A percentile compares a stretch with the other conserved stretches of the same genome.
phyloP scores from a whole-genome alignment of 73 alveolate genomes.

The Paramecium octaurelia region DNA sequence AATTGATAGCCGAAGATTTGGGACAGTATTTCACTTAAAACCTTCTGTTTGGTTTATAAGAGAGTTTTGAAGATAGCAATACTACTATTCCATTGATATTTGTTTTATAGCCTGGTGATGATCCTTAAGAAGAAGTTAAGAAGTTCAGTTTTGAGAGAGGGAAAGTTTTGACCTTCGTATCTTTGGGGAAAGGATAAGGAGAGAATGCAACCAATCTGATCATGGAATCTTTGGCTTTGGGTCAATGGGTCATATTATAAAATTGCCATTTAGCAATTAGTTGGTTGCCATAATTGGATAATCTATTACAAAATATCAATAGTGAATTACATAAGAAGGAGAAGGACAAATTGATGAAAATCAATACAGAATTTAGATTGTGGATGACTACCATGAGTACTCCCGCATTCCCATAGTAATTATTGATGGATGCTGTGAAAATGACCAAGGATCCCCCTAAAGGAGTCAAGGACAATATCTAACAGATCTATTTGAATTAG shows the following conservation, averaged over 20 bases:
- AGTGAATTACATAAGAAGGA: conserved; percentile 41
- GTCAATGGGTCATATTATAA: conserved; percentile 97
- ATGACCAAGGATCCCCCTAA: conserved; percentile 93
- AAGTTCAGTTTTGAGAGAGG: conserved; percentile 85
- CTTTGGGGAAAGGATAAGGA: conserved; percentile 96
- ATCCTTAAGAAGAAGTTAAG: conserved; percentile 87
- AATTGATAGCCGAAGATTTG: conserved; percentile 78
- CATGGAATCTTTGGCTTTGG: conserved; percentile 88
- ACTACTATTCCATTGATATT: conserved; percentile 90
- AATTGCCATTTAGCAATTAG: conserved; percentile 96
- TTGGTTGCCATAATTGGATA: conserved; percentile 96
- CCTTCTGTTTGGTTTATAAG: conserved; percentile 88
- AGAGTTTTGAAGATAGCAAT: conserved; percentile 84
- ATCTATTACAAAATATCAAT: conserved; percentile 68
- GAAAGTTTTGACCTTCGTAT: conserved; percentile 79
- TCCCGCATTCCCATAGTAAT: conserved; percentile 92
- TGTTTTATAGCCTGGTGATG: conserved; percentile 95
- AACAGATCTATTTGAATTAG: conserved; percentile 75
- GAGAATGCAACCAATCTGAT: conserved; percentile 92
- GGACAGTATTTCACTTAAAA: conserved; percentile 93
- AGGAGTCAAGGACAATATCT: conserved; percentile 82
- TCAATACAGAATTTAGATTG: conserved; percentile 93
- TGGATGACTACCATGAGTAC: conserved; percentile 96
- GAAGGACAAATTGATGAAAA: conserved; percentile 63
- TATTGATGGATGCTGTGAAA: conserved; percentile 92